phyloP scores from a whole-genome alignment of 305 asterid species.

The Euphrasia arctica region DNA sequence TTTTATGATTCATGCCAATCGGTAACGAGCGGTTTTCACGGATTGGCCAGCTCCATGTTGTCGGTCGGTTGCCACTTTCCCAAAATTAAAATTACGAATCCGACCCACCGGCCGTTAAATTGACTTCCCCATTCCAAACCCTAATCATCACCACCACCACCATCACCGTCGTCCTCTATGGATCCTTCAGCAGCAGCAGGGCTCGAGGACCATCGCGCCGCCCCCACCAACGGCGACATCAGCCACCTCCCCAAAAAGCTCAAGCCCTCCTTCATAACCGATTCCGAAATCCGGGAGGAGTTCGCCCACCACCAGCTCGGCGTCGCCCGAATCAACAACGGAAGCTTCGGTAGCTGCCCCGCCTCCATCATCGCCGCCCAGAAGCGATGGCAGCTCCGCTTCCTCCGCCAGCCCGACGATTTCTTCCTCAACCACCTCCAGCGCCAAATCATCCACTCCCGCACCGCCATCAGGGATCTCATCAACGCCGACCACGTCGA shows the following conservation, averaged over 20 bases:
- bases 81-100: constrained; percentile 11
- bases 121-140: constrained; percentile 28
- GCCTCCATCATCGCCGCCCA: constrained; percentile 84
- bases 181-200: constrained; percentile 29
- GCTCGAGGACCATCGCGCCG: constrained; percentile 40
- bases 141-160: constrained; percentile 18
- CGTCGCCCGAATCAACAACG: constrained; percentile 83
- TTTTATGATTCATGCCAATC: too few relatives aligned
- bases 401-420: constrained; percentile 86
- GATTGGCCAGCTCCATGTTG: too few relatives aligned
- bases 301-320: constrained; percentile 71
- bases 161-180: constrained; percentile 19
- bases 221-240: constrained; percentile 52
- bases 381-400: constrained; percentile 74
- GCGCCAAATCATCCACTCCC: constrained; percentile 61
- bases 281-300: constrained; percentile 59
- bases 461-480: constrained; percentile 59
- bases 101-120: constrained; percentile 1
- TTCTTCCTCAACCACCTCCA: constrained; percentile 81
- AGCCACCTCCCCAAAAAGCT: constrained; percentile 49
- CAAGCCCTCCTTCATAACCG: constrained; percentile 54
- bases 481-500: constrained; percentile 78
- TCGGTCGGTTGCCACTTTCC: constrained; percentile 8
- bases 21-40: too few relatives aligned
- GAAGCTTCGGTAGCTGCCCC: constrained; percentile 95